phyloP scores from a whole-genome alignment of 192 early-diverging fungal species.

The Coemansia sp. region DNA sequence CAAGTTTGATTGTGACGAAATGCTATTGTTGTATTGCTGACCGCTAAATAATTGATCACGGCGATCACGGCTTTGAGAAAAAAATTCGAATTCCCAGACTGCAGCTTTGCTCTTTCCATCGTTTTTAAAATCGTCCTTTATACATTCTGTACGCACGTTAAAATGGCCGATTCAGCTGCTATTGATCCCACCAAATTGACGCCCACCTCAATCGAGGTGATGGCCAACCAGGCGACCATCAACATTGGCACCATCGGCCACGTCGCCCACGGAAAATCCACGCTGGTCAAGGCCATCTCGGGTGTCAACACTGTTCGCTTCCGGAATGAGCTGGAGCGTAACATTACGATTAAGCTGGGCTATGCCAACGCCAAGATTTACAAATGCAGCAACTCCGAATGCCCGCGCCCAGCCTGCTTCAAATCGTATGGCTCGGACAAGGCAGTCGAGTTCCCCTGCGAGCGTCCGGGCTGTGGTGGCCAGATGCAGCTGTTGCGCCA shows the following conservation, averaged over 20 bases:
- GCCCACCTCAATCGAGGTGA: slow-evolving; percentile 79
- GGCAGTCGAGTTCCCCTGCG: slow-evolving; percentile 87
- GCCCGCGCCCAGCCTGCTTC: slow-evolving; percentile 96
- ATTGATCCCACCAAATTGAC: slow-evolving; percentile 40
- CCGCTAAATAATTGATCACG: no score
- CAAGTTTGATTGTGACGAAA: no score
- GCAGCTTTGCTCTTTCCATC: not conserved
- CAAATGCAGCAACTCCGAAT: slow-evolving; percentile 91
- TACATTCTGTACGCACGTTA: not conserved
- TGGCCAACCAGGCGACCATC: slow-evolving; percentile 97
- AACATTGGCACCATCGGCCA: slow-evolving; percentile 99
- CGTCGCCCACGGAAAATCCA: slow-evolving; percentile 99
- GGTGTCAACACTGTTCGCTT: slow-evolving; percentile 98
- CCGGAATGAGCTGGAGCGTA: slow-evolving; percentile 96
- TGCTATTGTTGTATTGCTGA: no score
- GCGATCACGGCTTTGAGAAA: not conserved
- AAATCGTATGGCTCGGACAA: slow-evolving; percentile 79
- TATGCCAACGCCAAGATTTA: slow-evolving; percentile 99
- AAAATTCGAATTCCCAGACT: not conserved
- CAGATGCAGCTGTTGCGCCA: slow-evolving; percentile 86
- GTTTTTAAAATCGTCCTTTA: not conserved
- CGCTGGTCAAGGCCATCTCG: slow-evolving; percentile 97
- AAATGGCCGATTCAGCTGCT: not conserved
- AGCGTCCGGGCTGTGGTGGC: slow-evolving; percentile 80
- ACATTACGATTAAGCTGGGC: slow-evolving; percentile 99